A percentile compares a stretch with the other conserved stretches of the same genome.
Conservation (phyloP, 345 rosid genomes). For the Euphorbia peplus region DNA sequence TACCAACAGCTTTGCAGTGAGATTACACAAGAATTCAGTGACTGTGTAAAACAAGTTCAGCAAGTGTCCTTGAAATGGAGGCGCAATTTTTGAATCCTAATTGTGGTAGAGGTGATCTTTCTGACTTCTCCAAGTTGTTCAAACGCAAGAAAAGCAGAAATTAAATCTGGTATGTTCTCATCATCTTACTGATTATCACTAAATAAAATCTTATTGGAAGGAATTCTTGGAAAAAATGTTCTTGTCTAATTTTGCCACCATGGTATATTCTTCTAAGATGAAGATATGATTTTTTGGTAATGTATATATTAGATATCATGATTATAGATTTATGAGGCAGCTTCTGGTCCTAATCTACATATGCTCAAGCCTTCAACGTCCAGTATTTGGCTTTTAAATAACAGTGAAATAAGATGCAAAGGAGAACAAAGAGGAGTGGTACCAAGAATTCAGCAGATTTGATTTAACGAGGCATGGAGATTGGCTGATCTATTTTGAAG, state of each 20-base stretch:
- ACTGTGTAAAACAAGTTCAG: conserved; percentile 79
- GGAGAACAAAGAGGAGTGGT: no score
- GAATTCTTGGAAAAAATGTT: no score
- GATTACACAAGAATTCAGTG: conserved; percentile 73
- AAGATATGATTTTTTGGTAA: background rate
- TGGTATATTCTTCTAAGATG: background rate
- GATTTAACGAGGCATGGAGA: no score
- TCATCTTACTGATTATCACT: background rate
- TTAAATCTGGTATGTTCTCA: conserved; percentile 50
- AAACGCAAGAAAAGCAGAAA: conserved; percentile 81
- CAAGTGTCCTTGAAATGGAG: conserved; percentile 61
- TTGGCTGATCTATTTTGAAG: no score
- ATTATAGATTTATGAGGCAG: background rate
- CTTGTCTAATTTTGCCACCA: no score
- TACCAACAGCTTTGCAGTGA: conserved; percentile 81
- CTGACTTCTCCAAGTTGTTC: no score
- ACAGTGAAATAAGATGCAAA: background rate
- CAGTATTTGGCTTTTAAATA: background rate
- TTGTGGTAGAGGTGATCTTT: conserved; percentile 58
- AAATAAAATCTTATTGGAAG: background rate
- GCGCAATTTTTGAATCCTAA: conserved; percentile 50
- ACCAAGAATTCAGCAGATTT: no score
- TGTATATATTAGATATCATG: background rate
- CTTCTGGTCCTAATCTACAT: background rate
- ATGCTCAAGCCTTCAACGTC: background rate